These are phyloP conservation scores for Populus pruinosa DNA, from an alignment of 345 rosid genomes.

Conservation along the genomic window DNA sequence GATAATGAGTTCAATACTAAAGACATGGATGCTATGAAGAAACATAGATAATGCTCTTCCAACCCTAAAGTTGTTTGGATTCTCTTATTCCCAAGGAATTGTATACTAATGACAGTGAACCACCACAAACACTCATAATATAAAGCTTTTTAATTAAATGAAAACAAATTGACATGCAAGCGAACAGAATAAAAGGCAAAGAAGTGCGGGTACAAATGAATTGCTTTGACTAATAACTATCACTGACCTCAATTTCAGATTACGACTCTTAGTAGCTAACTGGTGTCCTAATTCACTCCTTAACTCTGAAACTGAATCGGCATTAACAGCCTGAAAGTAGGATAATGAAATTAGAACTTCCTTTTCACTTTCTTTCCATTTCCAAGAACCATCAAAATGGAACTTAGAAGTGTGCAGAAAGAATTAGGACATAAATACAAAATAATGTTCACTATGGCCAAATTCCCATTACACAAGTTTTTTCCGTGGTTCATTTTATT, in stretches of 20 bases:
- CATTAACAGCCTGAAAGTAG: conserved; percentile 53
- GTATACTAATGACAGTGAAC: too few species aligned
- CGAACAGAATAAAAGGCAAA: neutral
- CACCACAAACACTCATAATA: too few species aligned
- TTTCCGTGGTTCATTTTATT: neutral
- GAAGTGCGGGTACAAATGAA: neutral
- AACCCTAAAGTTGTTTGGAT: too few species aligned
- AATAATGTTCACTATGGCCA: too few species aligned
- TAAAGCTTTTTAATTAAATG: neutral
- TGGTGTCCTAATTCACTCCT: conserved; percentile 74
- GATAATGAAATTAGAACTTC: neutral
- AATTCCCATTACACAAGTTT: neutral
- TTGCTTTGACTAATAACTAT: neutral
- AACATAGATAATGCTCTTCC: too few species aligned
- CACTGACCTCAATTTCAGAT: conserved; percentile 42
- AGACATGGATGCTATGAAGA: too few species aligned
- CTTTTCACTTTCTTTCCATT: neutral
- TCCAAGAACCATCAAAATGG: neutral
- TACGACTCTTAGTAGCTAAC: conserved; percentile 53
- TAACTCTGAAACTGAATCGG: conserved; percentile 48
- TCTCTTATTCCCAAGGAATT: too few species aligned
- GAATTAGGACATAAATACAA: neutral
- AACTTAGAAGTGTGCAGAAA: neutral
- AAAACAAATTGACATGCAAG: neutral
- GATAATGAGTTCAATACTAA: too few species aligned